Base-by-base conservation (phyloP, 306 rosid genomes). In the Pyrus pyrifolia region DNA sequence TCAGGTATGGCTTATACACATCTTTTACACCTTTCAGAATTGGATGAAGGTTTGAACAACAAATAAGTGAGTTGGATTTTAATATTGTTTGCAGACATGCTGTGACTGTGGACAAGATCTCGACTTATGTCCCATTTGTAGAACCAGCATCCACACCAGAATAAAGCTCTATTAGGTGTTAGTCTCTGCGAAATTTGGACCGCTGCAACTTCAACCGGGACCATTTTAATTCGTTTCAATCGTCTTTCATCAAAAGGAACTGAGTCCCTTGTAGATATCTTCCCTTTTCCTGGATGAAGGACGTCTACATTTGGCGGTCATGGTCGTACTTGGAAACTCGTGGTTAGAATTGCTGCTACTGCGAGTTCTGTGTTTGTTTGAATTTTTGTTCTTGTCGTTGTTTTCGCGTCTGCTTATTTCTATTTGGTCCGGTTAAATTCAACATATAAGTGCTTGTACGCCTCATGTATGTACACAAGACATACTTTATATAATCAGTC, bases 101-200 rank as follows among this genome's bases (percentile, higher is more conserved):
- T 91, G 93, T 35, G 96, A 85, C 52, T 96, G 99, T 13, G 99
- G 98, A 78, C 84, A 87, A 78, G 88, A 85, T 74, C 93, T 96
- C 45, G 82, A 85, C 67, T 69, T 38, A 67, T 96, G 99, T 85
- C 99, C 99, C 61, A 92, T 92, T 76, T 96, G 99, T 85, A 86
- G 98, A 75, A 79, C 90, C 80, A 40, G 66, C 79, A 96, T 93
- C 14, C 38, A 33, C 6, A 93, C 98, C 62, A 81, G 90, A 84
- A 91, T 92, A 78, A 89, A 78, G 83, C 99, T 96, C 70, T 96
- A 91, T 76, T 96, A 83, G 81, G 63, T 66, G 74, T 76, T 22
- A 4, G 21, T 35, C 57, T 44, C 33, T 49, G 29, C 30, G 64
- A 72, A 76, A 53, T 72, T 72, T 71, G 78, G 27, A 31, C 68